These are phyloP conservation scores for Trichomonas tenax DNA, from an alignment of 208 protist species.

Conservation along the genomic window DNA sequence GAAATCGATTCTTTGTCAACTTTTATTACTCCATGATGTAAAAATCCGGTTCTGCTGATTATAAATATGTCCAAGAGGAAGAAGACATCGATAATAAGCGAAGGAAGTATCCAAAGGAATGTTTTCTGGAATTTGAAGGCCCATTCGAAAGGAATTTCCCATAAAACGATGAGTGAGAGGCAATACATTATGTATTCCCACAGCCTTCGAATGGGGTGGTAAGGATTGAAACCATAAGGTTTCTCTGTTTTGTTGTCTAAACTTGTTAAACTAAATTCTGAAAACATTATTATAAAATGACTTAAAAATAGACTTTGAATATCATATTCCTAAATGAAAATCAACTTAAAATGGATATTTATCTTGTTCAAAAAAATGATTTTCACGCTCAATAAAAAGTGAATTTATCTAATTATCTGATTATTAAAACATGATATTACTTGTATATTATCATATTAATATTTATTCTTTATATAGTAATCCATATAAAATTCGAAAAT, in stretches of 20 bases:
- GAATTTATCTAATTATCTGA: background rate
- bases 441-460: too few species aligned
- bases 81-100: background rate
- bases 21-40: background rate
- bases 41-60: background rate
- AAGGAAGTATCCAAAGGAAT: background rate
- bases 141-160: background rate
- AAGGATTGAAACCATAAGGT: background rate
- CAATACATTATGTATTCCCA: conserved; percentile 21
- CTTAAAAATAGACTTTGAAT: too few species aligned
- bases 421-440: background rate
- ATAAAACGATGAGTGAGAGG: background rate
- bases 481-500: too few species aligned
- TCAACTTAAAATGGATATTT: too few species aligned
- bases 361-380: too few species aligned
- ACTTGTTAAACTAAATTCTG: background rate
- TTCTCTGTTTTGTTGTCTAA: background rate
- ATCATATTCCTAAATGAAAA: too few species aligned
- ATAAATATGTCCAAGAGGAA: background rate
- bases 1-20: background rate
- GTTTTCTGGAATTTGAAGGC: background rate
- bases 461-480: too few species aligned
- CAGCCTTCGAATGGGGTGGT: background rate
- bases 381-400: background rate
- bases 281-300: background rate